Evolutionary conservation across 257 asterid genomes (phyloP).

Genomic region (Solanum gracilifrons): DNA sequence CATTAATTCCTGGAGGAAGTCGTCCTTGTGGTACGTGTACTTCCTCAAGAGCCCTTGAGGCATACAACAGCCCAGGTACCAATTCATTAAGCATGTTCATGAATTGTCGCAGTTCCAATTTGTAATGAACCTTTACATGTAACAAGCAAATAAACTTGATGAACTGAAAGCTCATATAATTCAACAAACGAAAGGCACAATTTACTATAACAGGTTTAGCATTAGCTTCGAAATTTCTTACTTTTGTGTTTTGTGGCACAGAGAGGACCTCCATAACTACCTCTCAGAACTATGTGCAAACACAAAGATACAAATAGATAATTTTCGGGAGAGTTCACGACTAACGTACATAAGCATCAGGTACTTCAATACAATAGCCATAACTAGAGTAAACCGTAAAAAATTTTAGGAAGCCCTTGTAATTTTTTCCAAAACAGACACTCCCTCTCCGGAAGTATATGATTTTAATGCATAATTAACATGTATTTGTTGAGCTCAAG

Average conservation of each 20-base stretch:
- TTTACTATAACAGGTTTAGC: background rate
- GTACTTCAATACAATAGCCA: background rate
- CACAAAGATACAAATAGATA: background rate
- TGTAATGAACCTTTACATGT: conserved; percentile 30
- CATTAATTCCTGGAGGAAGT: background rate
- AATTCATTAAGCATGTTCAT: conserved; percentile 10
- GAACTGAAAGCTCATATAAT: conserved; percentile 1
- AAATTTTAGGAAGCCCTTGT: background rate
- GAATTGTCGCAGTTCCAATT: conserved; percentile 26
- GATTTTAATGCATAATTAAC: background rate
- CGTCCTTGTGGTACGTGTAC: background rate
- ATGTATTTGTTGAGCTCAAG: background rate
- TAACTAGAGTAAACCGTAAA: background rate
- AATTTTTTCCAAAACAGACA: background rate
- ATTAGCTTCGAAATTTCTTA: background rate
- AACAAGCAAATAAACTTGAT: background rate
- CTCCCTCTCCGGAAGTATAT: background rate
- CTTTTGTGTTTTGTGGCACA: background rate
- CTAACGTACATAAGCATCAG: background rate
- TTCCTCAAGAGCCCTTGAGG: conserved; percentile 5
- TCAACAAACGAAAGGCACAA: background rate
- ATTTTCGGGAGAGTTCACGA: background rate
- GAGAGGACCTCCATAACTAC: background rate
- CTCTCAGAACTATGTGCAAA: background rate
- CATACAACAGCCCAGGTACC: conserved; percentile 14